Evolutionary conservation across 306 rosid species (phyloP).

Genomic region (Malus domestica): DNA sequence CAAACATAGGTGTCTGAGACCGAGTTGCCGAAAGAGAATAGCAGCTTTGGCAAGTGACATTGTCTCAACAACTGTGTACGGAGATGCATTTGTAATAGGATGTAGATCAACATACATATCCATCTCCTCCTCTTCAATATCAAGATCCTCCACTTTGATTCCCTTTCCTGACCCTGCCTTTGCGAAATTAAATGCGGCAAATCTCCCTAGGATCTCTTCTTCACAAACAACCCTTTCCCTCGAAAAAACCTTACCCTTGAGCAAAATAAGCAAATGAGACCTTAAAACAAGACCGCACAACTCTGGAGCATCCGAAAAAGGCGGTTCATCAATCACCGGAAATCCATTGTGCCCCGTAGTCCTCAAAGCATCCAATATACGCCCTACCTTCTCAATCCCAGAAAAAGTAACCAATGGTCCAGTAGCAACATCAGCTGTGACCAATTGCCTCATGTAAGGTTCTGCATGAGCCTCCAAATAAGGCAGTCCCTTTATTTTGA

Average conservation of each 20-base stretch:
- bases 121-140: constrained; percentile 59
- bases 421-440: constrained; percentile 61
- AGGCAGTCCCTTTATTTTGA: constrained; percentile 73
- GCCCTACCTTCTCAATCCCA: constrained; percentile 68
- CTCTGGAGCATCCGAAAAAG: constrained; percentile 58
- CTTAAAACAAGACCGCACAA: constrained; percentile 77
- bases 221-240: constrained; percentile 27
- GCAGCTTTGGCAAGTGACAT: constrained; percentile 80
- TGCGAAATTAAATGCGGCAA: constrained; percentile 59
- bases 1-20: constrained; percentile 76
- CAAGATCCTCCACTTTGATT: constrained; percentile 64
- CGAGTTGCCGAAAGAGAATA: constrained; percentile 66
- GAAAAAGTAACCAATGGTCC: constrained; percentile 56
- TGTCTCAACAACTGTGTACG: constrained; percentile 68
- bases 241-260: constrained; percentile 55
- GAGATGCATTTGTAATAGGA: constrained; percentile 62
- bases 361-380: constrained; percentile 42
- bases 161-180: constrained; percentile 88
- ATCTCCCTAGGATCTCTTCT: constrained; percentile 20
- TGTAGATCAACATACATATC: constrained; percentile 80
- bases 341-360: constrained; percentile 66
- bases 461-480: constrained; percentile 76
- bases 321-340: constrained; percentile 91
- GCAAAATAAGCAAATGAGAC: constrained; percentile 80
- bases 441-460: constrained; percentile 70